Conservation (phyloP, 2,329 filamentous ascomycete species). For the Scorias spongiosa region DNA sequence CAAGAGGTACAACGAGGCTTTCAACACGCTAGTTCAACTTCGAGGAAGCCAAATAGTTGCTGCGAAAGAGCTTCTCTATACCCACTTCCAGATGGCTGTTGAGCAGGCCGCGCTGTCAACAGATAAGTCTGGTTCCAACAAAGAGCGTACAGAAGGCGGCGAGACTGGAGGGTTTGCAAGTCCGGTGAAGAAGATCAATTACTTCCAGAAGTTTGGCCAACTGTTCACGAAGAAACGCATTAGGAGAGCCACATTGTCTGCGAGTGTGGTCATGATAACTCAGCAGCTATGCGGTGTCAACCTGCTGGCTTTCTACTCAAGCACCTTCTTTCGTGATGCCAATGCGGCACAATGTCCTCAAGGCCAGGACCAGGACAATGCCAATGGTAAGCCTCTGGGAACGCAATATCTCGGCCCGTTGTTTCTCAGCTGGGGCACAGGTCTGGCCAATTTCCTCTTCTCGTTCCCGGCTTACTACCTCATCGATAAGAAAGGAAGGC, state of each 20-base stretch:
- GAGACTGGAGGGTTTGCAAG: background rate
- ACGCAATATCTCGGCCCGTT: constrained; percentile 7
- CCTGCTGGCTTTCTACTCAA: constrained; percentile 13
- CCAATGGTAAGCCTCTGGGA: constrained; percentile 1
- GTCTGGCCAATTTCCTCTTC: constrained; percentile 27
- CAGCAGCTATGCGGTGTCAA: constrained; percentile 16
- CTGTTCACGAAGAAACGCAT: constrained; percentile 14
- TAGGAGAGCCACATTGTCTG: constrained; percentile 12
- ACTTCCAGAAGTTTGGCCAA: constrained; percentile 12
- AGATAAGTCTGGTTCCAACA: background rate
- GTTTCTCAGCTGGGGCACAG: constrained; percentile 16
- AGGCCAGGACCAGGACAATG: constrained; percentile 2
- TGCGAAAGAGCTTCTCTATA: constrained; percentile 16
- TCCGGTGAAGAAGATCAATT: constrained; percentile 4
- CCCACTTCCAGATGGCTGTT: constrained; percentile 14
- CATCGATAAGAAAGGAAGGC: constrained; percentile 42
- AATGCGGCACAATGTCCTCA: background rate
- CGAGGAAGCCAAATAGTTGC: constrained; percentile 13
- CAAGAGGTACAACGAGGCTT: constrained; percentile 12
- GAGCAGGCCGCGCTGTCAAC: constrained; percentile 6
- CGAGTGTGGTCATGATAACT: constrained; percentile 11
- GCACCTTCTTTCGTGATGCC: constrained; percentile 12
- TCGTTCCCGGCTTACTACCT: constrained; percentile 44
- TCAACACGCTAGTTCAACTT: constrained; percentile 10
- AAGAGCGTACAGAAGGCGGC: background rate